phyloP scores from a whole-genome alignment of 2,329 filamentous ascomycete genomes.

The Alternaria arbusti region DNA sequence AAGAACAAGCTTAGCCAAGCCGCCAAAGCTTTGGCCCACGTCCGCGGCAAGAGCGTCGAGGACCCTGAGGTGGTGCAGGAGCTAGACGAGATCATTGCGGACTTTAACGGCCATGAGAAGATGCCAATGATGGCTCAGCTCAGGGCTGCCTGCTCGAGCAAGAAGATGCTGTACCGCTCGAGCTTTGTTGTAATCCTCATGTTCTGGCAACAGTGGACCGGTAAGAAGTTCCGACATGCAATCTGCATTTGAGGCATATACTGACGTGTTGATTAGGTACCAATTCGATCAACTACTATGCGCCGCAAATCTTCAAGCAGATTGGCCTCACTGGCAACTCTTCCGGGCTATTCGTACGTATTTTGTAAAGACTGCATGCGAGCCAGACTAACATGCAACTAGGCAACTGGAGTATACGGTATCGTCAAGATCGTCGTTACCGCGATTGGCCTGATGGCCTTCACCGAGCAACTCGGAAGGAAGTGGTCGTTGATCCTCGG shows the following conservation, averaged over 20 bases:
- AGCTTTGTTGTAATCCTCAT: slow-evolving; percentile 53
- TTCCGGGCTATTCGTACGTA: slow-evolving; percentile 52
- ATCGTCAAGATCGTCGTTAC: slow-evolving; percentile 56
- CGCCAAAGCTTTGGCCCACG: slow-evolving; percentile 47
- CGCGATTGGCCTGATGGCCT: slow-evolving; percentile 52
- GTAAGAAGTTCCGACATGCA: slow-evolving; percentile 22
- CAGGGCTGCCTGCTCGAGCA: slow-evolving; percentile 46
- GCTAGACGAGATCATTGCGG: slow-evolving; percentile 51
- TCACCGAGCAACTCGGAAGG: slow-evolving; percentile 54
- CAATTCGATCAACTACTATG: slow-evolving; percentile 51
- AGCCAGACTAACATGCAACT: slow-evolving; percentile 2
- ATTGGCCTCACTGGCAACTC: slow-evolving; percentile 50
- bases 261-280: slow-evolving; percentile 5
- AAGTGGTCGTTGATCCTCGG: slow-evolving; percentile 55
- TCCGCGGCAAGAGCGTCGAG: slow-evolving; percentile 46
- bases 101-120: slow-evolving; percentile 53
- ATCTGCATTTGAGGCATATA: not conserved
- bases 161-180: slow-evolving; percentile 51
- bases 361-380: not conserved
- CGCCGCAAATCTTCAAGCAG: slow-evolving; percentile 53
- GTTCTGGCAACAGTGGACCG: slow-evolving; percentile 53
- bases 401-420: slow-evolving; percentile 48
- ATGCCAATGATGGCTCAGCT: slow-evolving; percentile 49
- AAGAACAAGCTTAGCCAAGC: slow-evolving; percentile 57
- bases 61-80: slow-evolving; percentile 48